Base-by-base conservation (phyloP, 1,284 basidiomycete species). In the Vanrija pseudolonga region DNA sequence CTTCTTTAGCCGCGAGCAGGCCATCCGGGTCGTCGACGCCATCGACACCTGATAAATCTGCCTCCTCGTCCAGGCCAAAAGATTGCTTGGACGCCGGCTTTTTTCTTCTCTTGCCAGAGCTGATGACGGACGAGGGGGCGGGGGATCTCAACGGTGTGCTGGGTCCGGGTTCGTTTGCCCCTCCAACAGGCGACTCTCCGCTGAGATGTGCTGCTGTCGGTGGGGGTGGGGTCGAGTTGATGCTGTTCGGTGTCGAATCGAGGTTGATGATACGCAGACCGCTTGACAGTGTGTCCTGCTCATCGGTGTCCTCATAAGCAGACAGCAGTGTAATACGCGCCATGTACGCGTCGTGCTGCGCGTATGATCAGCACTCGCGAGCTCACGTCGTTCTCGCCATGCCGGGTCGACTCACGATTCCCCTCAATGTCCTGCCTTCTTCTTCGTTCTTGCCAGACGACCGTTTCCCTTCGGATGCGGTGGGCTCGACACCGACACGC, bases 301-400 rank as follows among this genome's bases (percentile, higher is more conserved):
- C 19, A 8, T 61, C 56, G 2, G 23, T 45, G 8, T 45, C 55
- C 24, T 70, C 71, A 53, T 71, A 73, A 0, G 67, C 65, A 4
- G 67, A 62, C 19, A 74, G 46, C 11, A 74, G 56, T 42, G 65
- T 64, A 50, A 76, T 74, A 8, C 74, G 63, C 20, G 73, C 70
- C 36, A 72, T 68, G 58, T 76, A 76, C 19, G 74, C 74, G 52
- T 76, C 74, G 57, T 76, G 73, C 73, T 76, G 51, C 6, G 48
- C 14, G 18, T 6, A n/a, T n/a, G n/a, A 37, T 52, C 50, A 56
- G 38, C 20, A 1, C 28, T 6, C 2, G 24, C 6, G n/a, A 5
- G 17, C 2, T 18, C 17, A 22, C 20, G n/a, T n/a, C n/a, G n/a
- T n/a, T n/a, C n/a, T n/a, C n/a, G n/a, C n/a, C n/a, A n/a, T n/a